These are phyloP conservation scores for Fomitopsis betulina DNA, from an alignment of 1,284 basidiomycete genomes.

Conservation along the genomic window DNA sequence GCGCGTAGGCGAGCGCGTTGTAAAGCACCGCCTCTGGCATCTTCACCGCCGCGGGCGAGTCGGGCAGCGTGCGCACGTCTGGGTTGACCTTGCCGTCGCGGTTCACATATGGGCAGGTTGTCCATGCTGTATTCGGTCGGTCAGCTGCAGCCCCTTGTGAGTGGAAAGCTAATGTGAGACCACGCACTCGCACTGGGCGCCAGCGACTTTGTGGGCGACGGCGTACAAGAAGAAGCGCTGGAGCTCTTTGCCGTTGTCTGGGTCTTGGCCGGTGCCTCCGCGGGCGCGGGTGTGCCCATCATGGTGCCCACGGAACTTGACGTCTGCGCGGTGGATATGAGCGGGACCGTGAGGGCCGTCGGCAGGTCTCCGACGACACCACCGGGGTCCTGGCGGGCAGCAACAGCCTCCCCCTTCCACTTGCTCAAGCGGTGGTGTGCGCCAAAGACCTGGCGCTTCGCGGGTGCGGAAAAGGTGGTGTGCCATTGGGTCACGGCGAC, in stretches of 20 bases:
- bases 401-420: neutral
- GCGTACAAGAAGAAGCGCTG: conserved; percentile 27
- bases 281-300: conserved; percentile 24
- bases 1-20: conserved; percentile 52
- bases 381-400: neutral
- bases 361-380: conserved; percentile 1
- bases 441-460: conserved; percentile 1
- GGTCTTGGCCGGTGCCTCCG: conserved; percentile 26
- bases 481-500: neutral
- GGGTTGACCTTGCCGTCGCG: conserved; percentile 69
- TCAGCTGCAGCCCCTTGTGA: neutral
- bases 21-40: conserved; percentile 60
- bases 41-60: conserved; percentile 46
- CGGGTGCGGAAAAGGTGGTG: neutral
- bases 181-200: conserved; percentile 27
- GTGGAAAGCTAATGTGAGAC: neutral
- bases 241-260: conserved; percentile 6
- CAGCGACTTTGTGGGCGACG: conserved; percentile 34
- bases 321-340: conserved; percentile 5
- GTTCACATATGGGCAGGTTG: conserved; percentile 52
- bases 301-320: conserved; percentile 14
- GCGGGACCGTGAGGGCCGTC: conserved; percentile 1
- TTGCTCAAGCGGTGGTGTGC: conserved; percentile 16
- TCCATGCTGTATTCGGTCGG: conserved; percentile 43
- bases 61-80: conserved; percentile 52